phyloP scores from a whole-genome alignment of 768 basidiomycete genomes.

The Gymnopilus dilepis region DNA sequence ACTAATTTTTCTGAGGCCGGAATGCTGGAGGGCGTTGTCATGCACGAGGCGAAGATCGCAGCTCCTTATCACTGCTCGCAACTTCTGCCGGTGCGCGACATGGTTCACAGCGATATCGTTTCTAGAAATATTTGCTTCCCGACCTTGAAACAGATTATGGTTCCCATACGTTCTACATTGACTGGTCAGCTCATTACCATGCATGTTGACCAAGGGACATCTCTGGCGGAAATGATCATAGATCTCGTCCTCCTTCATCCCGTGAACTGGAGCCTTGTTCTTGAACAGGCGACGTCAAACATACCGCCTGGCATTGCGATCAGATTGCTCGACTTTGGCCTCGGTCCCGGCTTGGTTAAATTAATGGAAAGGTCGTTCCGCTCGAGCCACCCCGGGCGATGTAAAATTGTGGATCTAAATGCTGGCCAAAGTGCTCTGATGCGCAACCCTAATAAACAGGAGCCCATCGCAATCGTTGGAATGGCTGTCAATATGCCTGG shows the following conservation, averaged over 20 bases:
- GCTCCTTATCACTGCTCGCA: conserved; percentile 59
- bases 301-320: conserved; percentile 31
- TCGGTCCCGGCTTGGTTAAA: conserved; percentile 42
- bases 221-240: conserved; percentile 49
- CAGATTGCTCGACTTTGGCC: conserved; percentile 55
- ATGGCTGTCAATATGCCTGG: conserved; percentile 71
- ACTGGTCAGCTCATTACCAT: conserved; percentile 43
- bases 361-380: conserved; percentile 42
- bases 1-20: conserved; percentile 43
- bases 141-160: conserved; percentile 47
- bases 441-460: conserved; percentile 23
- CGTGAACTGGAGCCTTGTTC: conserved; percentile 57
- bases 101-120: conserved; percentile 49
- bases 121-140: conserved; percentile 57
- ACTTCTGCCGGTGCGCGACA: conserved; percentile 36
- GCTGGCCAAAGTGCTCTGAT: not conserved
- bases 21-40: conserved; percentile 39
- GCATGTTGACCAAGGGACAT: conserved; percentile 8
- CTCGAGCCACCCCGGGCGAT: conserved; percentile 17
- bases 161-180: conserved; percentile 52
- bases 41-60: conserved; percentile 51
- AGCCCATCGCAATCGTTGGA: conserved; percentile 72
- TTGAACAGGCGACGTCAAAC: conserved; percentile 31
- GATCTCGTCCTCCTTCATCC: conserved; percentile 56
- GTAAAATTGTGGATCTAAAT: conserved; percentile 33